phyloP scores from a whole-genome alignment of 345 rosid genomes.

The Citrus sinensis region DVS_A1.0 CM039166.1:10322001-10322500 shows the following conservation, averaged over 20 bases:
- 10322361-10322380: conserved; percentile 30
- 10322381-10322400: conserved; percentile 14
- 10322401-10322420: background rate
- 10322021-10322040: no score
- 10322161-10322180: no score
- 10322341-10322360: conserved; percentile 21
- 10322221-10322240: background rate
- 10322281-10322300: conserved; percentile 22
- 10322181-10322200: no score
- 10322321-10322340: conserved; percentile 27
- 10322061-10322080: no score
- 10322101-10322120: no score
- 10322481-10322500: background rate
- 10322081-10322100: no score
- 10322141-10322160: no score
- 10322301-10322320: conserved; percentile 32
- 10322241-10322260: background rate
- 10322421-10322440: conserved; percentile 15
- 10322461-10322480: conserved; percentile 9
- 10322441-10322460: conserved; percentile 33
- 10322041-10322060: no score
- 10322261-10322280: background rate
- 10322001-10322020: no score
- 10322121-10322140: no score
- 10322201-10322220: no score